Evolutionary conservation across 305 asterid species (phyloP).

Genomic region (Andrographis paniculata): DNA sequence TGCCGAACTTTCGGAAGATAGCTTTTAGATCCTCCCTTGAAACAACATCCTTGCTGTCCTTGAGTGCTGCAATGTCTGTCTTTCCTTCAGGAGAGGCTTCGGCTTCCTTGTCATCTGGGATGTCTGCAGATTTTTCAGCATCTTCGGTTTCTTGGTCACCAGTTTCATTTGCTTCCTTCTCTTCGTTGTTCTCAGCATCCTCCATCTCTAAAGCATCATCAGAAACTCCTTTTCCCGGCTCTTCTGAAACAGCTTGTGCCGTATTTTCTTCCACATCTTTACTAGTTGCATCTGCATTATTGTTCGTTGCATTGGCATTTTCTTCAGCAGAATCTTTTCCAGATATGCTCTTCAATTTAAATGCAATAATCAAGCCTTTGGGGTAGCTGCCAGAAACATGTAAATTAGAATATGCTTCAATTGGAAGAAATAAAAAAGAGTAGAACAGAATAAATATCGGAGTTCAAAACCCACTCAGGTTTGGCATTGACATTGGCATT

Average conservation of each 20-base stretch:
- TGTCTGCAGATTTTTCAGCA: constrained; percentile 30
- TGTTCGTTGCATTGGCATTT: constrained; percentile 32
- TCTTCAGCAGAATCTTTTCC: constrained; percentile 30
- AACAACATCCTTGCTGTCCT: constrained; percentile 66
- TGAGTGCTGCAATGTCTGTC: constrained; percentile 29
- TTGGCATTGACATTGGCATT: constrained; percentile 32
- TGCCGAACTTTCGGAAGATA: constrained; percentile 66
- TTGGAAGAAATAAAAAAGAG: not conserved
- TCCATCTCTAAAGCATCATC: constrained; percentile 26
- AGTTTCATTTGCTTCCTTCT: constrained; percentile 28
- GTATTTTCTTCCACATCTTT: constrained; percentile 31
- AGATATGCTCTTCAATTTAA: constrained; percentile 56
- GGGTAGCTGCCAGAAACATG: constrained; percentile 60
- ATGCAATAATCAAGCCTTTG: constrained; percentile 76
- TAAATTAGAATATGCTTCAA: constrained; percentile 3
- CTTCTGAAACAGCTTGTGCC: constrained; percentile 23
- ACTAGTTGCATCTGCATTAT: constrained; percentile 26
- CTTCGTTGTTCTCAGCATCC: constrained; percentile 30
- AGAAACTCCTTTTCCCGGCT: constrained; percentile 22
- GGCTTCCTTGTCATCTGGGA: constrained; percentile 29
- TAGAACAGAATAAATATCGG: constrained; percentile 5
- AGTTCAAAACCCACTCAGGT: constrained; percentile 48
- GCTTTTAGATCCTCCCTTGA: constrained; percentile 82
- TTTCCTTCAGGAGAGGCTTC: constrained; percentile 34
- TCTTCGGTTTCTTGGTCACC: constrained; percentile 28